Percentiles rank a stretch among this genome's conserved stretches.
Conservation (phyloP, 208 protist genomes). For the Angomonas deanei region DNA sequence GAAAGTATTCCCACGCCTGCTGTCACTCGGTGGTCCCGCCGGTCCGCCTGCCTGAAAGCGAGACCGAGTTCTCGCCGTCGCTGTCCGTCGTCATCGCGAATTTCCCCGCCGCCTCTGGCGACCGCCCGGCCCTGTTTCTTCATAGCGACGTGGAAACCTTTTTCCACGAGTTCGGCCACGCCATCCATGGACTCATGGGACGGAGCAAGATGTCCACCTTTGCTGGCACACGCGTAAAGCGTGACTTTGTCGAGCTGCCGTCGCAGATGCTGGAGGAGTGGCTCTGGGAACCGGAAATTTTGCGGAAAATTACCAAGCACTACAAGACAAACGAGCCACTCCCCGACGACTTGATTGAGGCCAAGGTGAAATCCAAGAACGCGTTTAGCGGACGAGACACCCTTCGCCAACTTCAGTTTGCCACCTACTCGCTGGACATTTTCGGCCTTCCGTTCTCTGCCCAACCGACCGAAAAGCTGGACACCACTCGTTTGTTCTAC, state of each 20-base stretch:
- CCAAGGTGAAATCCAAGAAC: slow-evolving; percentile 74
- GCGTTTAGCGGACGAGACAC: slow-evolving; percentile 59
- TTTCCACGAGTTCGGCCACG: slow-evolving; percentile 91
- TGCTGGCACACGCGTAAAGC: slow-evolving; percentile 69
- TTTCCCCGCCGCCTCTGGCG: slow-evolving; percentile 56
- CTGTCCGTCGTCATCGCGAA: slow-evolving; percentile 77
- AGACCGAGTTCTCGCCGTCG: slow-evolving; percentile 64
- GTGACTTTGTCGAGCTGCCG: slow-evolving; percentile 88
- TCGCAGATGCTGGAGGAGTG: slow-evolving; percentile 90
- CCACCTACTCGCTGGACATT: slow-evolving; percentile 69
- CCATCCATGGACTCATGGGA: slow-evolving; percentile 78
- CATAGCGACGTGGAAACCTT: slow-evolving; percentile 84
- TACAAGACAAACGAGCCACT: slow-evolving; percentile 76
- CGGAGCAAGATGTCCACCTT: slow-evolving; percentile 69
- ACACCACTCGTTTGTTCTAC: slow-evolving; percentile 57
- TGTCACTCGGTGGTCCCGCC: slow-evolving; percentile 75
- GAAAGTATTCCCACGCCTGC: slow-evolving; percentile 83
- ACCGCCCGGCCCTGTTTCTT: slow-evolving; percentile 69
- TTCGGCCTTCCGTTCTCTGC: slow-evolving; percentile 64
- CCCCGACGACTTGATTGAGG: slow-evolving; percentile 59
- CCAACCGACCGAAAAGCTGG: slow-evolving; percentile 31
- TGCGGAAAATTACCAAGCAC: slow-evolving; percentile 73
- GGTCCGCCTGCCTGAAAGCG: slow-evolving; percentile 33
- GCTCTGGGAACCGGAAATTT: slow-evolving; percentile 78
- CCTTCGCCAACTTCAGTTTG: slow-evolving; percentile 76